Evolutionary conservation across 192 early-diverging fungal species (phyloP), one percentile per base, ranked within the genome.

Genomic region (Gaertneriomyces sp.): DNA sequence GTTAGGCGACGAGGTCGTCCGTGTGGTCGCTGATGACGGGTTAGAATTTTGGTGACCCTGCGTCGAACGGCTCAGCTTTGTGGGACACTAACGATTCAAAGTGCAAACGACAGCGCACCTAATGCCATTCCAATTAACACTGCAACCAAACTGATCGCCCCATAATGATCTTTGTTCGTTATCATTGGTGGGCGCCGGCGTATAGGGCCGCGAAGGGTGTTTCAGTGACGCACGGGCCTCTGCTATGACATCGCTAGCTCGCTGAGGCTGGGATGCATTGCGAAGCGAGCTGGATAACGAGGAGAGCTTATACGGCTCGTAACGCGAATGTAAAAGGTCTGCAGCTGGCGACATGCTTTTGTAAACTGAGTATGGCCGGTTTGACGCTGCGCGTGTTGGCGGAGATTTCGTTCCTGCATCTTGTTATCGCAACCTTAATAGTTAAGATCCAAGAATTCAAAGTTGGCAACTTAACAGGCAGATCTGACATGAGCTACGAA

Each of bases 201-300:
- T 80, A 39, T 69, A 75, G n/a, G 79, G 79, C 19, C 79, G 43
- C 20, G 79, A 71, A 2, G 79, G 79, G 58, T 63, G 6, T 14
- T 45, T 41, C 10, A 80, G 62, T 10, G 75, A 77, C 4, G 79
- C 75, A 6, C 75, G 63, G 3, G 72, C 75, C 60, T 76, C 74
- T 38, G 52, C 53, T n/a, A 77, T 74, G 16, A 77, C 49, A 3
- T 58, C 63, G 25, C 25, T 33, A 33, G 25, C 25, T 33, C 25
- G 25, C 25, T 33, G 25, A 33, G 25, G 25, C 25, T 33, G 25
- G 25, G 25, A 33, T 2, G 25, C 25, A 33, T 33, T 33, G 25
- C 25, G 2, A 33, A 33, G 25, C 1, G 25, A 33, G 25, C 25
- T 33, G 25, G 25, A 33, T 33, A 33, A 2, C 25, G 25, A 33